Evolutionary conservation across 306 rosid genomes (phyloP), one percentile per base, ranked within the genome.

Genomic region (Quercus gilva): DNA sequence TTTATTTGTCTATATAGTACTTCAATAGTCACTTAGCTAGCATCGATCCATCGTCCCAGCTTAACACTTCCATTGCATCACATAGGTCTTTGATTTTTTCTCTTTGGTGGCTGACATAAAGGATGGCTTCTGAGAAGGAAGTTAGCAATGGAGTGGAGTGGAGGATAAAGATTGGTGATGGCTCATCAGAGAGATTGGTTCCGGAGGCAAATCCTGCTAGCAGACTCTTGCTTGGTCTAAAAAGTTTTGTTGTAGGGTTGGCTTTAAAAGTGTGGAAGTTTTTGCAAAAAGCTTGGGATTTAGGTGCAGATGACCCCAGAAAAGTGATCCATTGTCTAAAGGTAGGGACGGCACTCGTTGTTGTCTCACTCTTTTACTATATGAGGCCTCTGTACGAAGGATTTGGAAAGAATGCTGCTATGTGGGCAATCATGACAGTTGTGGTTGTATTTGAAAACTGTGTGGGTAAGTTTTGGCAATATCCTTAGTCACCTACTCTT

Each of bases 351-450:
- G 99, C 98, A 56, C 98, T 95, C 65, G 74, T 97, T 8, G 74
- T 82, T 41, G 99, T 95, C 35, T 93, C 98, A 0, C 52, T 91
- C 52, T 84, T 89, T 81, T 95, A 95, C 85, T 95, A 89, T 52
- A 41, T 89, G 85, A 93, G 92, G 74, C 96, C 99, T 83, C 75
- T 95, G 77, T 84, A 94, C 45, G 84, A 91, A 35, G 91, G 95
- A 20, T 86, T 90, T 82, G 97, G 98, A 71, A 91, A 91, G 72
- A 91, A 81, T 85, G 86, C 95, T 85, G 86, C 94, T 70, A 94
- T 91, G 91, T 94, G 98, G 98, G 92, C 91, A 0, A 78, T 94
- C 41, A 86, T 94, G 95, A 94, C 97, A 11, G 96, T 94, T 25
- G 86, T 94, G 43, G 94, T 94, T 33, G 94, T 88, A 9, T 90